Evolutionary conservation across 2,329 filamentous ascomycete species (phyloP).

Genomic region (Myriosclerotinia curreyana): DNA sequence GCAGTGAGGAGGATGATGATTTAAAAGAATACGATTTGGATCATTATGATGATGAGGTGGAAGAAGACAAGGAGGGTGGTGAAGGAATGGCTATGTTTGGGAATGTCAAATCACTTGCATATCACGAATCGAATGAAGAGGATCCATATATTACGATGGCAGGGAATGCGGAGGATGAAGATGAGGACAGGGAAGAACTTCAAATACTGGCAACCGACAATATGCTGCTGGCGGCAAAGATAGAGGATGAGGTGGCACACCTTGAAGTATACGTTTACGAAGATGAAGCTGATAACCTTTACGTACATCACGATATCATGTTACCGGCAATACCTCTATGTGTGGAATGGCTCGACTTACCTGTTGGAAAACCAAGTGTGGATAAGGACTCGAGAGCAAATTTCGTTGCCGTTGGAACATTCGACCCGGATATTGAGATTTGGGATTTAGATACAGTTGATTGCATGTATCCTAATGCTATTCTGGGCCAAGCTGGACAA

Average conservation of each 20-base stretch:
- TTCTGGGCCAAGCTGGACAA: conserved; percentile 70
- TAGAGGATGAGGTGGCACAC: conserved; percentile 96
- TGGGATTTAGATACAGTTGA: conserved; percentile 97
- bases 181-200: conserved; percentile 89
- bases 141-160: conserved; percentile 95
- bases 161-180: conserved; percentile 54
- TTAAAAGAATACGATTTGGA: conserved; percentile 95
- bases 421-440: conserved; percentile 97
- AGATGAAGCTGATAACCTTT: conserved; percentile 90
- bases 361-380: conserved; percentile 68
- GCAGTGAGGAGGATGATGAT: conserved; percentile 70
- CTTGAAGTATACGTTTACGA: conserved; percentile 98
- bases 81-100: conserved; percentile 89
- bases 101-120: conserved; percentile 88
- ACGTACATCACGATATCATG: conserved; percentile 99
- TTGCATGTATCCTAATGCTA: conserved; percentile 97
- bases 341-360: conserved; percentile 91
- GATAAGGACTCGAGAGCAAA: conserved; percentile 71
- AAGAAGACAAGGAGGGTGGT: conserved; percentile 59
- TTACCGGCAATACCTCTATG: conserved; percentile 92
- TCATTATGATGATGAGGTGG: conserved; percentile 84
- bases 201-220: conserved; percentile 94
- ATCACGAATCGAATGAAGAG: conserved; percentile 90
- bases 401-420: conserved; percentile 92
- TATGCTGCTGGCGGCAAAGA: conserved; percentile 83